Evolutionary conservation across 768 basidiomycete species (phyloP).

Genomic region (Mycena leptocephala): DNA sequence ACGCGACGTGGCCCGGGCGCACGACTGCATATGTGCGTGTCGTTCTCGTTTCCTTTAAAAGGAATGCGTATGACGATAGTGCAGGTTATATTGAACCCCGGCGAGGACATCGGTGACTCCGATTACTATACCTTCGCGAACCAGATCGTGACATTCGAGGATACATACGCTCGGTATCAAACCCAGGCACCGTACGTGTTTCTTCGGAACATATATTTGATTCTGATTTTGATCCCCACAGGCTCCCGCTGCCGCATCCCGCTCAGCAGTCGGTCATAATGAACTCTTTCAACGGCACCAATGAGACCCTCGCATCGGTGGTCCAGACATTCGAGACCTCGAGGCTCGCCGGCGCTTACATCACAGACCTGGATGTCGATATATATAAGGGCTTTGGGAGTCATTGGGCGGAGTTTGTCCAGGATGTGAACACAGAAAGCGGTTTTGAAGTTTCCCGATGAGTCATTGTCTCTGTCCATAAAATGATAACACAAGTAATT

Average conservation of each 20-base stretch:
- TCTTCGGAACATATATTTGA: background rate
- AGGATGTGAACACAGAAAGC: conserved; percentile 10
- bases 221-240: background rate
- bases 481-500: conserved; percentile 9
- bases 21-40: conserved; percentile 21
- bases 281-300: background rate
- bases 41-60: background rate
- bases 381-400: conserved; percentile 18
- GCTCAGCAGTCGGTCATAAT: conserved; percentile 27
- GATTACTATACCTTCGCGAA: conserved; percentile 19
- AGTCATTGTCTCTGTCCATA: conserved; percentile 6
- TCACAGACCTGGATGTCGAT: conserved; percentile 11
- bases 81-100: conserved; percentile 25
- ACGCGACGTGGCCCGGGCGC: background rate
- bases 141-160: conserved; percentile 26
- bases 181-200: conserved; percentile 19
- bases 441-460: background rate
- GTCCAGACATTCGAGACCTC: conserved; percentile 2
- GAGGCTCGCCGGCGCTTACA: conserved; percentile 4
- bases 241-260: conserved; percentile 20
- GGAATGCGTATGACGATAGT: background rate
- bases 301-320: conserved; percentile 11
- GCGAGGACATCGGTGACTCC: conserved; percentile 9
- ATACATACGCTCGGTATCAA: conserved; percentile 15
- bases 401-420: background rate